These are phyloP conservation scores for Aspergillus fructus DNA, from an alignment of 2,329 filamentous ascomycete genomes.

Conservation along the genomic window DNA sequence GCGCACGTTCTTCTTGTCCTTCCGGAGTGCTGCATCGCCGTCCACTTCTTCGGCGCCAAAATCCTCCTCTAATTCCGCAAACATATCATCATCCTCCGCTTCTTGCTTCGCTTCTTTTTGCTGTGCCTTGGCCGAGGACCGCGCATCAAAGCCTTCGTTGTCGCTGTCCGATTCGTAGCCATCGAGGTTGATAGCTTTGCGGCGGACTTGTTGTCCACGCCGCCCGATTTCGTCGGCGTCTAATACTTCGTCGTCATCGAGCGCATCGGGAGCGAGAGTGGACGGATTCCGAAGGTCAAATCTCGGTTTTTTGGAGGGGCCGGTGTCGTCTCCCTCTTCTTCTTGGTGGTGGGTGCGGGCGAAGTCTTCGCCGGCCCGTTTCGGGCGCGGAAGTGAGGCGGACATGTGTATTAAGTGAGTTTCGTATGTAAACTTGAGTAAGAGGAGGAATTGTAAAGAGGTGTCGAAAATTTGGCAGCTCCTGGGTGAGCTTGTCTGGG, in stretches of 20 bases:
- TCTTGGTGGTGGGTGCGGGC: constrained; percentile 70
- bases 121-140: constrained; percentile 62
- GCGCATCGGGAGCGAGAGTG: constrained; percentile 78
- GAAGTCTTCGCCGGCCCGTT: constrained; percentile 79
- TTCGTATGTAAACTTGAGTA: not conserved
- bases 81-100: constrained; percentile 70
- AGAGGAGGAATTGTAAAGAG: not conserved
- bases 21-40: constrained; percentile 51
- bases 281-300: constrained; percentile 96
- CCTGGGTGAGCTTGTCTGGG: constrained; percentile 23
- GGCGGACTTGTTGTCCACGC: constrained; percentile 71
- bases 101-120: constrained; percentile 33
- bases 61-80: constrained; percentile 68
- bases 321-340: constrained; percentile 47
- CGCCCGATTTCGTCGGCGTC: constrained; percentile 90
- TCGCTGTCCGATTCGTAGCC: constrained; percentile 94
- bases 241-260: constrained; percentile 72
- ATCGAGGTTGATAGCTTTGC: constrained; percentile 92
- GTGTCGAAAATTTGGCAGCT: not conserved
- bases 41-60: constrained; percentile 54
- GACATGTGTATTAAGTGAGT: constrained; percentile 45
- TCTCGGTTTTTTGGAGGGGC: constrained; percentile 71
- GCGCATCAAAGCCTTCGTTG: constrained; percentile 81
- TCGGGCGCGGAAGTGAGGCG: constrained; percentile 70
- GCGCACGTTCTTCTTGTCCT: constrained; percentile 62